Percentiles rank a stretch among this genome's conserved stretches.
Conservation (phyloP, 345 rosid species). For the Boechera divaricarpa region DNA sequence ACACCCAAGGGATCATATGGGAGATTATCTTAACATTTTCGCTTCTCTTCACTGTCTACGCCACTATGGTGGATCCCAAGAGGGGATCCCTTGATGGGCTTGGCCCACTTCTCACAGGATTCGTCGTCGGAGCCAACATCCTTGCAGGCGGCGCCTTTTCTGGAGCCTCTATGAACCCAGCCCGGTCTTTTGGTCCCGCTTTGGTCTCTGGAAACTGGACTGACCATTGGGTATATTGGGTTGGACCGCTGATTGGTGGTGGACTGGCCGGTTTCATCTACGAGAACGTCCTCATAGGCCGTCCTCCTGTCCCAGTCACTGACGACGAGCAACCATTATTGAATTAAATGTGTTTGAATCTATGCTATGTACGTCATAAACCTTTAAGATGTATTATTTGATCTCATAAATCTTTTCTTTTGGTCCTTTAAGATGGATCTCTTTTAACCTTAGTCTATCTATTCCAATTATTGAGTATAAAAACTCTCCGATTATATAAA, state of each 20-base stretch:
- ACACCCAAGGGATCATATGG: conserved; percentile 75
- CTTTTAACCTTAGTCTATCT: background rate
- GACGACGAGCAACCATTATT: conserved; percentile 40
- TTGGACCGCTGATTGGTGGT: conserved; percentile 84
- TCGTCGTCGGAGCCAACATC: conserved; percentile 81
- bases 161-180: conserved; percentile 97
- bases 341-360: background rate
- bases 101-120: conserved; percentile 75
- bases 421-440: conserved; percentile 13
- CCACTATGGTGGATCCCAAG: conserved; percentile 89
- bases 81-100: conserved; percentile 74
- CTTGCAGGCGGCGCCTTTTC: conserved; percentile 87
- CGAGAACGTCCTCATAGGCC: conserved; percentile 66
- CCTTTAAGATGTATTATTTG: background rate
- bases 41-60: conserved; percentile 84
- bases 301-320: conserved; percentile 53
- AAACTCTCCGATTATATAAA: background rate
- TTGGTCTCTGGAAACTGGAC: conserved; percentile 86
- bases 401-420: background rate
- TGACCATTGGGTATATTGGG: conserved; percentile 94
- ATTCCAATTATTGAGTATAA: background rate
- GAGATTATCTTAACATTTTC: conserved; percentile 79
- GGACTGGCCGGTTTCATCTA: conserved; percentile 76
- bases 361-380: background rate
- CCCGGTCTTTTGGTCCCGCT: conserved; percentile 90